Base-by-base conservation (phyloP, 805 yeast species). In the Ogataea pignaliae region DNA sequence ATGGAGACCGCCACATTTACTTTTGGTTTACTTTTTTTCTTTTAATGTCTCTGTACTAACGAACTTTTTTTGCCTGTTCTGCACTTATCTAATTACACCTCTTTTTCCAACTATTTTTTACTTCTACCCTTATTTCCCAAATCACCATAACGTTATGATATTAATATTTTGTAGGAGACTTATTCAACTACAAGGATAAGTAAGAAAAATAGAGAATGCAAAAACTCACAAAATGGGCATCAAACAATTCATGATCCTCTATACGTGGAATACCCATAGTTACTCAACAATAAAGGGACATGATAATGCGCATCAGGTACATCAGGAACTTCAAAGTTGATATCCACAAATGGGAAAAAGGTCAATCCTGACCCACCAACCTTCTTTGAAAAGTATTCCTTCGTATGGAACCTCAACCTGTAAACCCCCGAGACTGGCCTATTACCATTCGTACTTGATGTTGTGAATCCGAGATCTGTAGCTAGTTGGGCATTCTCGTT, bases 311-410 rank as follows among this genome's bases (percentile, higher is more conserved):
- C 69, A 47, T 83, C 88, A 0, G 88, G 83, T 0, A 85, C 85
- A 50, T 72, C 71, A 7, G 73, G 73, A 3, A 90, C 78, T 29
- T 75, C 75, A 59, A 90, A 90, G 1, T 74, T 70, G 34, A 90
- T 85, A 47, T 90, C 97, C 9, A 89, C 88, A 57, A 76, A 84
- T 0, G 97, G 97, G 71, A 89, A 90, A 60, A 89, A 89, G 1
- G 89, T 83, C 14, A 39, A 31, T 3, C 56, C 57, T 45, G 33
- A 4, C 13, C 14, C 33, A 12, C 14, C 9, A 71, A 65, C 44
- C 65, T 63, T 38, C 53, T 58, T 28, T 46, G 52, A 34, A 52
- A 85, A 81, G 59, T 88, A 88, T 33, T 76, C 74, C 3, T 83
- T 83, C 0, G 95, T 85, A 41, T 83, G 80, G 60, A 88, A 90